phyloP scores from a whole-genome alignment of 2,329 filamentous ascomycete species.

The Aspergillus jensenii region DNA sequence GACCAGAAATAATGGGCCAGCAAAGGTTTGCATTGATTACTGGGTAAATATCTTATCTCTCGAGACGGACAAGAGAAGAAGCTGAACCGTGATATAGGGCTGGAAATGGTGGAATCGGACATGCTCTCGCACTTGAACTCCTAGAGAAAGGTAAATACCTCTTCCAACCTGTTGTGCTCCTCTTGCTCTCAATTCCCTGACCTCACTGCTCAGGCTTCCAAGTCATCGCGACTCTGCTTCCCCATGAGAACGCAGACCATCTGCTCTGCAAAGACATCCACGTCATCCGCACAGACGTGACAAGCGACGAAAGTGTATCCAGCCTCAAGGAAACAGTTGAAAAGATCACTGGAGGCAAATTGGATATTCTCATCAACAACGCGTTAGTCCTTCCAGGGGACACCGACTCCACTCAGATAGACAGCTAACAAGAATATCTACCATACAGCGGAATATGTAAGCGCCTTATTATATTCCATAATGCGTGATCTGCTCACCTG shows the following conservation, averaged over 20 bases:
- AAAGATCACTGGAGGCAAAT: background rate
- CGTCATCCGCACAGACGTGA: background rate
- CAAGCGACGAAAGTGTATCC: background rate
- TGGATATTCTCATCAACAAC: background rate
- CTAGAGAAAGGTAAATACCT: background rate
- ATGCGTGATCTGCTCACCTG: too few species aligned
- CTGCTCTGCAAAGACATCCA: background rate
- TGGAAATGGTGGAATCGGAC: conserved; percentile 4
- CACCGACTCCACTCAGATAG: background rate
- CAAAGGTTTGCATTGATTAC: background rate
- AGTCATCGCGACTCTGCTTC: background rate
- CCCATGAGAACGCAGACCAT: background rate
- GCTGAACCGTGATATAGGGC: background rate
- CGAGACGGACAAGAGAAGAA: background rate
- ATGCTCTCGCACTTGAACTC: conserved; percentile 3
- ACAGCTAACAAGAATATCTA: background rate
- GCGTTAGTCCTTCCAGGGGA: background rate
- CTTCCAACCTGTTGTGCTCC: background rate
- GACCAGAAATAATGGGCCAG: too few species aligned
- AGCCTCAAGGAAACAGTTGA: background rate
- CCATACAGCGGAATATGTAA: background rate
- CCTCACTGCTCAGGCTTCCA: background rate
- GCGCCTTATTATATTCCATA: too few species aligned
- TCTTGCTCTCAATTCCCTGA: background rate
- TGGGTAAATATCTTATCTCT: background rate